A percentile compares a stretch with the other conserved stretches of the same genome.
phyloP scores from a whole-genome alignment of 225 moss, liverwort and hornwort species.

The Sphagnum tenellum region DNA sequence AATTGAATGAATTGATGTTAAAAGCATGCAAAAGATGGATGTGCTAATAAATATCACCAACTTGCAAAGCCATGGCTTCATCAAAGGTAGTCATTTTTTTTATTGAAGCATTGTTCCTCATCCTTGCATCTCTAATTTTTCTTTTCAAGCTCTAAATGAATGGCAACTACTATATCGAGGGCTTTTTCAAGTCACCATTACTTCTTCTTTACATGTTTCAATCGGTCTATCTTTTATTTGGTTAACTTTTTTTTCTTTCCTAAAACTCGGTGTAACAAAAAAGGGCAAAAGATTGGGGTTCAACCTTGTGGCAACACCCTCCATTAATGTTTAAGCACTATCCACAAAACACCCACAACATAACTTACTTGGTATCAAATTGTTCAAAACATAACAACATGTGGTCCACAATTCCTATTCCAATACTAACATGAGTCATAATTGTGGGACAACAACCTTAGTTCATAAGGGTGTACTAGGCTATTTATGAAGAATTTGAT shows the following conservation, averaged over 20 bases:
- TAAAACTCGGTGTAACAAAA: conserved; percentile 78
- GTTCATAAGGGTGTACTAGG: no score
- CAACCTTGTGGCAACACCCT: conserved; percentile 72
- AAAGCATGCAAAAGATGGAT: no score
- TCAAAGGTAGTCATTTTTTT: conserved; percentile 96
- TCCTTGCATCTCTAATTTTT: conserved; percentile 98
- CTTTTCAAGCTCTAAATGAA: conserved; percentile 95
- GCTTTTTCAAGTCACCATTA: conserved; percentile 96
- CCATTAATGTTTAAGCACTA: conserved; percentile 41
- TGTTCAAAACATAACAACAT: no score
- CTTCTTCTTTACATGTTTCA: conserved; percentile 99
- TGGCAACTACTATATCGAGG: conserved; percentile 95
- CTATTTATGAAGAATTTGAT: no score
- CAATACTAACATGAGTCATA: no score
- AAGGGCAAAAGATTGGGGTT: conserved; percentile 94
- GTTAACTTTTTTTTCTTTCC: conserved; percentile 99
- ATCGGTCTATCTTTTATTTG: conserved; percentile 94
- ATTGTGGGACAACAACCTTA: no score
- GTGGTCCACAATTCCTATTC: no score
- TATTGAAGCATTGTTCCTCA: conserved; percentile 94
- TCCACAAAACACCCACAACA: no score
- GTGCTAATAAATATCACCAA: conserved; percentile 2
- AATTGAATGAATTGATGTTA: no score
- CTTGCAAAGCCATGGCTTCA: conserved; percentile 86
- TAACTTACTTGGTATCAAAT: no score